Percentiles rank a stretch among this genome's conserved stretches.
phyloP scores from a whole-genome alignment of 495 filamentous ascomycete species.

The Podospora comata region DNA sequence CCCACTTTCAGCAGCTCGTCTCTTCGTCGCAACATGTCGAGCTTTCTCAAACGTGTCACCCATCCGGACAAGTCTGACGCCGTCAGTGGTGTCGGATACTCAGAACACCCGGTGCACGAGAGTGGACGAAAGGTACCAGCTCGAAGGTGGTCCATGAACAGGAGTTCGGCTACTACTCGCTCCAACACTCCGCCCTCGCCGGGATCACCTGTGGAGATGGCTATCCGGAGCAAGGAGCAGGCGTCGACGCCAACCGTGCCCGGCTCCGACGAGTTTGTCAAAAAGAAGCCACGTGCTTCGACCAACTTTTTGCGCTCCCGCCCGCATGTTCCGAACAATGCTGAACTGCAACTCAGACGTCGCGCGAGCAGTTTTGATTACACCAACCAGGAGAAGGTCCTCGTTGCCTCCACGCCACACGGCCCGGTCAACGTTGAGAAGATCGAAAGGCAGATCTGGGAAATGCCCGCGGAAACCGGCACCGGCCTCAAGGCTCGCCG shows the following conservation, averaged over 20 bases:
- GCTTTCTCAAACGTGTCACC: constrained; percentile 33
- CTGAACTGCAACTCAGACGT: constrained; percentile 24
- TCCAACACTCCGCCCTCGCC: constrained; percentile 55
- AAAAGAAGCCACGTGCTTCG: constrained; percentile 45
- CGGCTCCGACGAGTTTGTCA: constrained; percentile 39
- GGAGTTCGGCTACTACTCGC: constrained; percentile 46
- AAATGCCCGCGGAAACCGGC: constrained; percentile 55
- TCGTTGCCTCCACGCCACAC: neutral
- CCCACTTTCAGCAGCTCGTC: constrained; percentile 35
- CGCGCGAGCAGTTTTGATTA: constrained; percentile 41
- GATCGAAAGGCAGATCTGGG: constrained; percentile 44
- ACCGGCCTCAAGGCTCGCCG: constrained; percentile 64
- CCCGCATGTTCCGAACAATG: constrained; percentile 25
- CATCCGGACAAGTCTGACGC: constrained; percentile 28
- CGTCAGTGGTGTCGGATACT: constrained; percentile 18
- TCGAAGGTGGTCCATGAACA: constrained; percentile 48
- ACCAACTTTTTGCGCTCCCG: constrained; percentile 48
- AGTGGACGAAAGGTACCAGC: constrained; percentile 28
- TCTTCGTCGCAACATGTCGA: constrained; percentile 40
- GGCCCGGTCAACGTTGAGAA: constrained; percentile 23
- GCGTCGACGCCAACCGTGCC: constrained; percentile 39
- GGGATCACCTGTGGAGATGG: constrained; percentile 41
- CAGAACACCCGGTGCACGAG: constrained; percentile 23
- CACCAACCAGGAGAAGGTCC: constrained; percentile 22
- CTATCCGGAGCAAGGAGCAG: constrained; percentile 29